Conservation (phyloP, 805 yeast genomes). For the Lachancea sp. region DNA sequence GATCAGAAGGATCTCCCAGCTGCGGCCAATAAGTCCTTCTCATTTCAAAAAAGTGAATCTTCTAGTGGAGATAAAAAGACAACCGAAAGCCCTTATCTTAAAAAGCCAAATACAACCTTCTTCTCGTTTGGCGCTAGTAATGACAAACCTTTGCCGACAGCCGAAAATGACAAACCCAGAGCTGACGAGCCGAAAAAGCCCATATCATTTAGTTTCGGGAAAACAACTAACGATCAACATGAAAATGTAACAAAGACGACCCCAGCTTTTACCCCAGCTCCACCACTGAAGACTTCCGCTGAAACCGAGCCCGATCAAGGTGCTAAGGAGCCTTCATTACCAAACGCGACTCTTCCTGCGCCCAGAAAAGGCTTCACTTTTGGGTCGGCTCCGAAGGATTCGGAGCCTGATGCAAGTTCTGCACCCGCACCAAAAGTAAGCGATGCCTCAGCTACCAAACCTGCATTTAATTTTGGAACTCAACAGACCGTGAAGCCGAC, state of each 20-base stretch:
- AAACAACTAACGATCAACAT: not conserved
- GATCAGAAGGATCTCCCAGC: too few species aligned
- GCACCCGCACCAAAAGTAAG: not conserved
- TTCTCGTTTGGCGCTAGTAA: not conserved
- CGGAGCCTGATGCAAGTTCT: not conserved
- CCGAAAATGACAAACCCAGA: not conserved
- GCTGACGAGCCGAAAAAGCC: not conserved
- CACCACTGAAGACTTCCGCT: not conserved
- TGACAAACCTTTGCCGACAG: not conserved
- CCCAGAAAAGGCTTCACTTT: not conserved
- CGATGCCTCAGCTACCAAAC: not conserved
- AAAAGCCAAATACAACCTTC: not conserved
- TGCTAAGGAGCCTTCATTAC: not conserved
- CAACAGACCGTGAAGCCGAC: not conserved
- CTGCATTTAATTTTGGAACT: not conserved
- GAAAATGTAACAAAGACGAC: not conserved
- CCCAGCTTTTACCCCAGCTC: not conserved
- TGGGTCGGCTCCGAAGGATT: not conserved
- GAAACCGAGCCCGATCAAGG: too few species aligned
- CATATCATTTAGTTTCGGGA: not conserved
- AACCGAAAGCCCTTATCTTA: not conserved
- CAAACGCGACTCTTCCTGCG: not conserved
- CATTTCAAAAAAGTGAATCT: not conserved
- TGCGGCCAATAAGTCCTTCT: not conserved
- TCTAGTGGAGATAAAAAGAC: not conserved